Percentiles rank a stretch among this genome's conserved stretches.
Conservation (phyloP, 208 protist genomes). For the Entamoeba invadens region DNA sequence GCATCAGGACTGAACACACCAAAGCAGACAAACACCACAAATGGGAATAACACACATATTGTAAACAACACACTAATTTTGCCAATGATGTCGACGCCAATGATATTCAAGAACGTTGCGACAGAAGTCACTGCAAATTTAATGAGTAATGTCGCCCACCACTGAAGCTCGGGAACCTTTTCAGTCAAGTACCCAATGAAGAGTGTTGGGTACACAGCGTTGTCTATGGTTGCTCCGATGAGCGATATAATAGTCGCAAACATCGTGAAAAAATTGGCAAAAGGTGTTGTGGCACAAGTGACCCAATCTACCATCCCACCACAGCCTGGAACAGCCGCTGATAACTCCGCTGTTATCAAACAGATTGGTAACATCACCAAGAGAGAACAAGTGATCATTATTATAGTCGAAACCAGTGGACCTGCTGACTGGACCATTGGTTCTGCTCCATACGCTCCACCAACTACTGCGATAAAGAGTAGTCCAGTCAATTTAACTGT, state of each 20-base stretch:
- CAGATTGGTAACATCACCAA: neutral
- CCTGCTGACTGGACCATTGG: neutral
- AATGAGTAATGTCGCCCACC: neutral
- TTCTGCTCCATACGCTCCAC: neutral
- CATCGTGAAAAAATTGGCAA: neutral
- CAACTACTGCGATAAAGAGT: neutral
- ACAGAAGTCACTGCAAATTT: neutral
- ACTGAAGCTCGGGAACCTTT: neutral
- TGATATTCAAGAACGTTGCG: neutral
- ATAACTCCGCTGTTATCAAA: neutral
- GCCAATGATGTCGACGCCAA: neutral
- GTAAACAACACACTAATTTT: neutral
- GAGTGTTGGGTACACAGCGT: neutral
- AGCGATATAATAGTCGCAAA: neutral
- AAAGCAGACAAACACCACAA: neutral
- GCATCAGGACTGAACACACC: neutral
- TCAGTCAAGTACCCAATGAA: neutral
- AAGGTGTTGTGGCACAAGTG: neutral
- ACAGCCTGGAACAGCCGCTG: neutral
- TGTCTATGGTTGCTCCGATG: neutral
- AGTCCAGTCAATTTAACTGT: neutral
- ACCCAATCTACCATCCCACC: neutral
- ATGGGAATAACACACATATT: neutral
- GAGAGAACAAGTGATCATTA: neutral
- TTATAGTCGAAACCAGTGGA: neutral